Conservation (phyloP, 352 stramenopile genomes). For the Pythium folliculosum region DNA sequence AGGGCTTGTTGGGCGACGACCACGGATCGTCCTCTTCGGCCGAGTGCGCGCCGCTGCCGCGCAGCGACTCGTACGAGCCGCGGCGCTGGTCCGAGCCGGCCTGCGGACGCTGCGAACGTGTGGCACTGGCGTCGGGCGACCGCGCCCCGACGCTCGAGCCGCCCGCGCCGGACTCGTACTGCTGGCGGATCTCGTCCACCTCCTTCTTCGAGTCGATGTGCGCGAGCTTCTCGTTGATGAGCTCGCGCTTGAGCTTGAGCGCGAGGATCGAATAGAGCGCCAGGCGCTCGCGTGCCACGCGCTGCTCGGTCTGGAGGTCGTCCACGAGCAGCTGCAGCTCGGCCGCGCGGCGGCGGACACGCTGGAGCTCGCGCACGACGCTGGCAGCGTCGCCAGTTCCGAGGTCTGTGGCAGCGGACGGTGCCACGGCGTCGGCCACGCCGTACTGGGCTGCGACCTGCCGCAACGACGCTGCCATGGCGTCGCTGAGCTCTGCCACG, state of each 20-base stretch:
- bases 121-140: conserved; percentile 28
- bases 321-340: conserved; percentile 43
- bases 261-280: conserved; percentile 57
- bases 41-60: conserved; percentile 8
- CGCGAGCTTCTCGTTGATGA: conserved; percentile 76
- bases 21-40: conserved; percentile 31
- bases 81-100: conserved; percentile 11
- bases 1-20: conserved; percentile 33
- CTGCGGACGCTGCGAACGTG: neutral
- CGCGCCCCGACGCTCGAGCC: conserved; percentile 16
- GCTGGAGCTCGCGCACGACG: conserved; percentile 33
- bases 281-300: conserved; percentile 47
- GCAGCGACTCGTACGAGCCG: conserved; percentile 25
- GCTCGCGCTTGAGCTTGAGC: conserved; percentile 68
- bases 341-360: conserved; percentile 21
- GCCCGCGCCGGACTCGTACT: conserved; percentile 27
- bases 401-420: too few relatives aligned
- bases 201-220: conserved; percentile 76
- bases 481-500: conserved; percentile 23
- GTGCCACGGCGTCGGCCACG: conserved; percentile 16
- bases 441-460: conserved; percentile 29
- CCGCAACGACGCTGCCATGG: conserved; percentile 20
- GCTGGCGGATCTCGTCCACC: conserved; percentile 49
- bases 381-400: neutral
- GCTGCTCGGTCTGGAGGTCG: conserved; percentile 59